Base-by-base conservation (phyloP, 1,284 basidiomycete genomes). In the Pholiota adiposa region DNA sequence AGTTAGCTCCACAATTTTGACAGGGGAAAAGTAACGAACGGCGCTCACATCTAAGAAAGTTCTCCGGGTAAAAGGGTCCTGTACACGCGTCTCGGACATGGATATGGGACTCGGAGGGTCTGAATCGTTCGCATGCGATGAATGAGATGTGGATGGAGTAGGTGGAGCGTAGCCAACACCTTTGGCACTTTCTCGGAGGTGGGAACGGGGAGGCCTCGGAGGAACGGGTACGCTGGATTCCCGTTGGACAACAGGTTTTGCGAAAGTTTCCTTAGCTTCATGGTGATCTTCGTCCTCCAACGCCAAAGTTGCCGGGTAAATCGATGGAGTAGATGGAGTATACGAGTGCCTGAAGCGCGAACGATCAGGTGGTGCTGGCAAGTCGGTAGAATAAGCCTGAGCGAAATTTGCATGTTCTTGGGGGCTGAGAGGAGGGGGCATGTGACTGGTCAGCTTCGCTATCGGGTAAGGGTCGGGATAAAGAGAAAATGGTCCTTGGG, bases 251-350 rank as follows among this genome's bases (percentile, higher is more conserved):
- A 54, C 29, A 6, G 54, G 57, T 51, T 63, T 41, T 58, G 49
- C 36, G 69, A 60, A 58, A 69, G 58, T 40, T 67, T 46, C 64
- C 12, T 69, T 63, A 61, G 67, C 66, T 59, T 70, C 60, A 65
- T 72, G 65, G 63, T 70, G 51, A 11, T 64, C 60, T 46, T 76
- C 76, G 31, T 75, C 74, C 36, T 72, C 74, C 1, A 75, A 71
- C n/a, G 77, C 74, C 5, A 84, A 69, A 43, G 80, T 83, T 1
- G 82, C 76, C 11, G 85, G 83, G 69, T 87, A 87, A 54, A 87
- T 76, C 0, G 86, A 87, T 21, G 84, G 84, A 54, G 78, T 84
- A 4, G 85, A 86, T 40, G 73, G 77, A 11, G 78, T 75, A 57
- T 73, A 65, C 41, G 75, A 75, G 46, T 65, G 69, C 51, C 64